phyloP scores from a whole-genome alignment of 768 basidiomycete species.

The Cyclocybe aegerita region DNA sequence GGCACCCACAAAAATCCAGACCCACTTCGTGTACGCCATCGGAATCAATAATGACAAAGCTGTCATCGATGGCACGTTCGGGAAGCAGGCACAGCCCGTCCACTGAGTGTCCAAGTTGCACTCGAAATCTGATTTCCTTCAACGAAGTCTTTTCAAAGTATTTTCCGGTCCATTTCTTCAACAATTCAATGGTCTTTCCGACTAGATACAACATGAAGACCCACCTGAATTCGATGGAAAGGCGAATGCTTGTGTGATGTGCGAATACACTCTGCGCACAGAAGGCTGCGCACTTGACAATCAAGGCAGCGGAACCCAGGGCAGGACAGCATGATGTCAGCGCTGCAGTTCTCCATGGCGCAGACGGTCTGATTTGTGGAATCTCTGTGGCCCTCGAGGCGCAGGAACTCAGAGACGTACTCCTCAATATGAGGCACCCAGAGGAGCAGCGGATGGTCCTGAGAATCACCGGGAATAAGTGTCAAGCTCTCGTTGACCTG shows the following conservation, averaged over 20 bases:
- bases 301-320: slow-evolving; percentile 13
- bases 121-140: slow-evolving; percentile 21
- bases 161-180: slow-evolving; percentile 18
- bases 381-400: slow-evolving; percentile 8
- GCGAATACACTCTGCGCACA: slow-evolving; percentile 9
- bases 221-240: slow-evolving; percentile 18
- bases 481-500: neutral
- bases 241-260: slow-evolving; percentile 3
- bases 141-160: slow-evolving; percentile 13
- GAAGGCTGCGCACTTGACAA: slow-evolving; percentile 4
- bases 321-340: neutral
- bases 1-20: slow-evolving; percentile 34
- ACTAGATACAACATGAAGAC: neutral
- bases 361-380: neutral
- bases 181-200: neutral
- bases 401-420: slow-evolving; percentile 9
- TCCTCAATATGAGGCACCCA: slow-evolving; percentile 5
- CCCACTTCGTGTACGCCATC: slow-evolving; percentile 30
- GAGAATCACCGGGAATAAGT: neutral
- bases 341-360: neutral
- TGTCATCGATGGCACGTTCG: slow-evolving; percentile 6
- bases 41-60: slow-evolving; percentile 29
- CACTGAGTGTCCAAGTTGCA: slow-evolving; percentile 26
- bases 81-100: slow-evolving; percentile 15
- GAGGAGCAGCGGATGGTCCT: slow-evolving; percentile 9